phyloP scores from a whole-genome alignment of 768 basidiomycete genomes.

The Polyporus arcularius region DNA sequence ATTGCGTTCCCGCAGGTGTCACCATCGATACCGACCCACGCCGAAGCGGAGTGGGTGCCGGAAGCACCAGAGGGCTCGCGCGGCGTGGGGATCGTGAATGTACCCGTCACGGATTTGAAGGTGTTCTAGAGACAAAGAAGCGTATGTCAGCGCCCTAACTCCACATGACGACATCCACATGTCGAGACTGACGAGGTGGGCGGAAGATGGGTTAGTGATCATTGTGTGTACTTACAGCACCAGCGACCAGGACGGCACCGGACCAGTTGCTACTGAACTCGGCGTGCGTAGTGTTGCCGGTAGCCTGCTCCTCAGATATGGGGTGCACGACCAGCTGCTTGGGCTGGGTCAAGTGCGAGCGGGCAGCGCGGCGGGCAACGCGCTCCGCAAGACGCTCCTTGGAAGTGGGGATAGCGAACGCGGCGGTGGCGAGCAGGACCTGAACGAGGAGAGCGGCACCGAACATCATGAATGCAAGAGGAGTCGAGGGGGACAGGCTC shows the following conservation, averaged over 20 bases:
- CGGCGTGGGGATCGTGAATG: conserved; percentile 37
- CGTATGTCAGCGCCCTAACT: too few relatives aligned
- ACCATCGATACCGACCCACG: conserved; percentile 41
- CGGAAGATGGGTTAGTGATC: not conserved
- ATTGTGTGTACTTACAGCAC: conserved; percentile 17
- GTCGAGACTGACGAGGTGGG: too few relatives aligned
- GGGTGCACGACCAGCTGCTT: not conserved
- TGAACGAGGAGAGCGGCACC: conserved; percentile 23
- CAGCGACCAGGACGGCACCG: conserved; percentile 33
- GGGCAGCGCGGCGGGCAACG: conserved; percentile 21
- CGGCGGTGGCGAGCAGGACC: conserved; percentile 27
- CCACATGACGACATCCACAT: too few relatives aligned
- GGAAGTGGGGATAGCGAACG: conserved; percentile 24
- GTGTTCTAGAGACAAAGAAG: conserved; percentile 24
- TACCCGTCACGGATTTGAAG: conserved; percentile 37
- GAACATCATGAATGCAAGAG: conserved; percentile 16
- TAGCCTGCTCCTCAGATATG: not conserved
- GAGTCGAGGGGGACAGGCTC: not conserved
- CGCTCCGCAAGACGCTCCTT: conserved; percentile 23
- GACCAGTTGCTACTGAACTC: conserved; percentile 40
- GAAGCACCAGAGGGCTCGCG: conserved; percentile 26
- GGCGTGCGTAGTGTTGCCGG: conserved; percentile 24
- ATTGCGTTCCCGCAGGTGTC: conserved; percentile 38
- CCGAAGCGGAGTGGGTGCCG: conserved; percentile 32
- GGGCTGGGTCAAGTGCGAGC: conserved; percentile 14